These are phyloP conservation scores for Endotrypanum monterogeii DNA, from an alignment of 208 protist species.

Conservation along the genomic window DNA sequence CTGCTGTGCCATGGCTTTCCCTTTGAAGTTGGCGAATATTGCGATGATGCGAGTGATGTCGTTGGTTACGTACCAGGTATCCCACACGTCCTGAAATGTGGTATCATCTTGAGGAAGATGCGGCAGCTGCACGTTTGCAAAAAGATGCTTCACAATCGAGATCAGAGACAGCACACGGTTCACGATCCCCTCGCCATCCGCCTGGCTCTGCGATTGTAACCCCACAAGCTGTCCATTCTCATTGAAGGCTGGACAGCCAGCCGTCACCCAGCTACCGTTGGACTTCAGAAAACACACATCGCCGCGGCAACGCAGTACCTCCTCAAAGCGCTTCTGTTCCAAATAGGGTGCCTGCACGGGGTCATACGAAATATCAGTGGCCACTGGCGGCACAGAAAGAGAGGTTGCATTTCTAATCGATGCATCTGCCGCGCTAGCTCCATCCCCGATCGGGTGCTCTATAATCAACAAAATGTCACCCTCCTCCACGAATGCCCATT, in stretches of 20 bases:
- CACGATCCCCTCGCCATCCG: conserved; percentile 70
- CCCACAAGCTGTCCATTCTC: conserved; percentile 82
- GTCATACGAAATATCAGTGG: conserved; percentile 1
- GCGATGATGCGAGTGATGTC: conserved; percentile 75
- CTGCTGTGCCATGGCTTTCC: conserved; percentile 53
- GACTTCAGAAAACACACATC: conserved; percentile 82
- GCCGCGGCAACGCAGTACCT: conserved; percentile 73
- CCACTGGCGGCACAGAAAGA: not conserved
- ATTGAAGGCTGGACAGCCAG: conserved; percentile 91
- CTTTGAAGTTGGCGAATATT: conserved; percentile 82
- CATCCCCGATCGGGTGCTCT: conserved; percentile 74
- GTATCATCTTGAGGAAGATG: conserved; percentile 55
- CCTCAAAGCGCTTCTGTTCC: conserved; percentile 89
- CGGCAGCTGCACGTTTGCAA: conserved; percentile 81
- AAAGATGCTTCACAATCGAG: conserved; percentile 91
- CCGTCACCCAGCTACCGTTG: conserved; percentile 55
- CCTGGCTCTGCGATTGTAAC: conserved; percentile 78
- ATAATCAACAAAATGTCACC: conserved; percentile 86
- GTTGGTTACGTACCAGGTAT: conserved; percentile 83
- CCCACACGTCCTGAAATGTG: conserved; percentile 84
- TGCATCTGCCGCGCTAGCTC: not conserved
- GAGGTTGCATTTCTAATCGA: not conserved
- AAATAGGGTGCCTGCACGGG: conserved; percentile 15
- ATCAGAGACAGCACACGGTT: conserved; percentile 80
- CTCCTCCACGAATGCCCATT: conserved; percentile 80